Conservation (phyloP, 2,329 filamentous ascomycete species). For the Sordariomycetes sp. region DNA sequence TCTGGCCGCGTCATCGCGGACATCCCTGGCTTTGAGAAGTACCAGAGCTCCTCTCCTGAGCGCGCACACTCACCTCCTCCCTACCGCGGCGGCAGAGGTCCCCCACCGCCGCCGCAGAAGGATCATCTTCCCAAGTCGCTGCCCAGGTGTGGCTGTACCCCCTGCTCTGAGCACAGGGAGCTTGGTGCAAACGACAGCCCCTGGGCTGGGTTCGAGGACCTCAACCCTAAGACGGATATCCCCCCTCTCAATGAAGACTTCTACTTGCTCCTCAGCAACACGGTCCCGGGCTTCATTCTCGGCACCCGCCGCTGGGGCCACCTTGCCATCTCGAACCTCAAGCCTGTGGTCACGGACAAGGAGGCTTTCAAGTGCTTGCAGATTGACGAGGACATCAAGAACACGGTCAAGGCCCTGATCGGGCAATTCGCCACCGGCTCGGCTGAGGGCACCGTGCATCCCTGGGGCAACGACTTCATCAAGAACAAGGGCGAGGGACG, state of each 20-base stretch:
- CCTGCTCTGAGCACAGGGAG: slow-evolving; percentile 17
- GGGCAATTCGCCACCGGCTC: slow-evolving; percentile 32
- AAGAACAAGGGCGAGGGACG: slow-evolving; percentile 40
- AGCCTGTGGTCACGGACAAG: slow-evolving; percentile 30
- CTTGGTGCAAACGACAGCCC: slow-evolving; percentile 12
- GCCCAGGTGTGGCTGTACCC: slow-evolving; percentile 30
- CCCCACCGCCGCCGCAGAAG: slow-evolving; percentile 9
- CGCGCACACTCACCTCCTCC: slow-evolving; percentile 8
- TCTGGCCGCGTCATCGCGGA: slow-evolving; percentile 32
- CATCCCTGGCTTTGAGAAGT: slow-evolving; percentile 29
- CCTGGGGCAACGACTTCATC: slow-evolving; percentile 37
- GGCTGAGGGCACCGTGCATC: slow-evolving; percentile 25
- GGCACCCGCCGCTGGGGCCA: slow-evolving; percentile 34
- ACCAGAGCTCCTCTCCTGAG: slow-evolving; percentile 16
- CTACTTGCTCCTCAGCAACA: slow-evolving; percentile 30
- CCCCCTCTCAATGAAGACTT: slow-evolving; percentile 32
- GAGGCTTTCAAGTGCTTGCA: slow-evolving; percentile 42
- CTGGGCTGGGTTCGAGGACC: slow-evolving; percentile 30
- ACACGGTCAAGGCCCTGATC: slow-evolving; percentile 35
- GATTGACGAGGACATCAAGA: slow-evolving; percentile 36
- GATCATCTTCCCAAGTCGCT: slow-evolving; percentile 30
- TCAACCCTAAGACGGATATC: slow-evolving; percentile 22
- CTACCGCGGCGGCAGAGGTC: slow-evolving; percentile 4
- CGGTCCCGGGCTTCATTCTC: slow-evolving; percentile 37
- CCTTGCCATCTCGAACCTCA: slow-evolving; percentile 27